phyloP scores from a whole-genome alignment of 1,284 basidiomycete species.

The Phenoliferia sp. region DNA sequence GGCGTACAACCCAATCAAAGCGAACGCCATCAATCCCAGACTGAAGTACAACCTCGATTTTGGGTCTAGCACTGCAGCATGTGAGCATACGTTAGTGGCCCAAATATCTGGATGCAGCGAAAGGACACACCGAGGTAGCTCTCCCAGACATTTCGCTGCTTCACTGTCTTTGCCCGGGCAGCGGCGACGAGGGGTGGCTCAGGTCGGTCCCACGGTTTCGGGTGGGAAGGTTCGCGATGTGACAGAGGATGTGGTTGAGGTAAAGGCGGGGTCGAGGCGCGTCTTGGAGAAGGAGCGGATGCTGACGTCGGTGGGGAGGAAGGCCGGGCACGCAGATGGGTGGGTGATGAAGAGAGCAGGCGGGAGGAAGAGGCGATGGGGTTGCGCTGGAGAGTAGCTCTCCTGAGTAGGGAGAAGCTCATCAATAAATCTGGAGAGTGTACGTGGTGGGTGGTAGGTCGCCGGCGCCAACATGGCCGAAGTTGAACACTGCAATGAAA shows the following conservation, averaged over 20 bases:
- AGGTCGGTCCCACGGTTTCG: not conserved
- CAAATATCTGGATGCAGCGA: not conserved
- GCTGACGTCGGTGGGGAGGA: not conserved
- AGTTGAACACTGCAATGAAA: no score
- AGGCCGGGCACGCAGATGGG: no score
- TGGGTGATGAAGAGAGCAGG: no score
- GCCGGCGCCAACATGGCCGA: no score
- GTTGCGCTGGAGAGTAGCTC: no score
- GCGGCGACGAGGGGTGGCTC: constrained; percentile 24
- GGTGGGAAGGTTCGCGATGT: not conserved
- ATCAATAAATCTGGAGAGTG: no score
- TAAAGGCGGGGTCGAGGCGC: not conserved
- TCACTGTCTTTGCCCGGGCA: constrained; percentile 20
- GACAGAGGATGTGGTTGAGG: not conserved
- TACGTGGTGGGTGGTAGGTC: no score
- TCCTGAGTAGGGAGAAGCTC: no score
- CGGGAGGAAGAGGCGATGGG: no score
- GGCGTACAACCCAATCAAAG: constrained; percentile 20
- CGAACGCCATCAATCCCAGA: constrained; percentile 16
- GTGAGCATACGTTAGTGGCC: not conserved
- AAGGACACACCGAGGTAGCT: constrained; percentile 27
- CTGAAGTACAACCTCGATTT: constrained; percentile 22
- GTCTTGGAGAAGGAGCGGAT: not conserved
- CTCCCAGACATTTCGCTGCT: constrained; percentile 26
- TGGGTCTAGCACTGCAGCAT: constrained; percentile 18